Base-by-base conservation (phyloP, 2,329 filamentous ascomycete species). In the Diaporthe destruens region DNA sequence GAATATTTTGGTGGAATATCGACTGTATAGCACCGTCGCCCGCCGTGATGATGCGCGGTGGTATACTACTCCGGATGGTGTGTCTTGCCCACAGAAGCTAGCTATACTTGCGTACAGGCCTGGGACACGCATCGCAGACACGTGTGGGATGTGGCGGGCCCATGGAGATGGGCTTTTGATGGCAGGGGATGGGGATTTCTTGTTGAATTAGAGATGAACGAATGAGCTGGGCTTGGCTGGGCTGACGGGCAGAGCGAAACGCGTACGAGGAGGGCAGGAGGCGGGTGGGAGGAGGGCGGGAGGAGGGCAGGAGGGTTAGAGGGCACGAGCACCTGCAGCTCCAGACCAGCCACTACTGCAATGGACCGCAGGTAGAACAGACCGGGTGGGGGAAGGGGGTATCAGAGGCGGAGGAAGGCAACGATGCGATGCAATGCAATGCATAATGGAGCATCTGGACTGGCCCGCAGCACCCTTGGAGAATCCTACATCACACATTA, bases 371-470 rank as follows among this genome's bases (percentile, higher is more conserved):
- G 70, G 65, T 18, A 67, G 70, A 74, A 66, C 65, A 72, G 56
- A 74, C 72, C 70, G 70, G 67, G 72, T 74, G 72, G 72, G 72
- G 72, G 72, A 69, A 51, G 11, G 29, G 65, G 47, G 65, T 36
- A 29, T 57, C 32, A 70, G 44, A 42, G 68, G 68, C 55, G 36
- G 53, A 61, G 44, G 54, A 56, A 49, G 67, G 54, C 44, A 66
- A 74, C 70, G 53, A 69, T 72, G 72, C 63, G 32, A 69, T 73
- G 71, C 72, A 65, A 74, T 74, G 72, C 72, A 42, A 71, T 73
- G 72, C 69, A 63, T 53, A 57, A 70, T 57, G 67, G 55, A 44
- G 67, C 68, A 42, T 61, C 55, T 70, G 68, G 68, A 70, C 44
- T 61, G 55, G 55, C 57, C 55, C 55, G 55, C 55, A 32, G 39